Base-by-base conservation (phyloP, 345 rosid genomes). In the Capsella bursapastoris region DNA sequence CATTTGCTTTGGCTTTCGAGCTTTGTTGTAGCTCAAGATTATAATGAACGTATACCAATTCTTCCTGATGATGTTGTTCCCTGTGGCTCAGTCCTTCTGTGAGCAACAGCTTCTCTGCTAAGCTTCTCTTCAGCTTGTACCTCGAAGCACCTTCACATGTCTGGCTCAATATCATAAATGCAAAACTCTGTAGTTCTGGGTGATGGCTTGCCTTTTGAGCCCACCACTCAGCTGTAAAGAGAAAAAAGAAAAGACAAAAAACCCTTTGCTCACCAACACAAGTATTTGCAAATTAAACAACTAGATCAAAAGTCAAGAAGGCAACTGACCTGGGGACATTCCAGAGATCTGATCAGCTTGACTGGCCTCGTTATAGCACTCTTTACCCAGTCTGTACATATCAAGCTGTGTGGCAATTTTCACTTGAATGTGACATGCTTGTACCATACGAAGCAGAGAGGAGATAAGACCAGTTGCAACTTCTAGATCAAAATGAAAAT, bases 181-280 rank as follows among this genome's bases (percentile, higher is more conserved):
- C 88, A 32, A 86, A 83, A 48, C 69, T 79, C 70, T 86, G 92
- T 78, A 89, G 79, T 79, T 87, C 90, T 0, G 89, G 87, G 29
- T 57, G 63, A 29, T 86, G 58, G 47, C 50, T 75, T 50, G 89
- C 90, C 68, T 83, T 84, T 15, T 25, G 53, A 28, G 51, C 67
- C 92, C 90, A 89, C 96, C 96, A 89, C 47, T 81, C 71, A 34
- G 68, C 92, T 89, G 81, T 76, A 80, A 44, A 37, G 45, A 66
- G 14, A 55, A 8, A 22, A 6, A 2, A 34, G 5, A 72, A 50
- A 40, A 1, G 1, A 37, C 45, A 32, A 53, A 32, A 53, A 50
- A 40, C 37, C 18, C 3, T 62, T 69, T 55, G 16, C 38, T 49
- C 40, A 77, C 4, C 1, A 5, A 73, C 25, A 57, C 16, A 71